Conservation (phyloP, 169 alveolate genomes). For the Babesia ovis region DNA sequence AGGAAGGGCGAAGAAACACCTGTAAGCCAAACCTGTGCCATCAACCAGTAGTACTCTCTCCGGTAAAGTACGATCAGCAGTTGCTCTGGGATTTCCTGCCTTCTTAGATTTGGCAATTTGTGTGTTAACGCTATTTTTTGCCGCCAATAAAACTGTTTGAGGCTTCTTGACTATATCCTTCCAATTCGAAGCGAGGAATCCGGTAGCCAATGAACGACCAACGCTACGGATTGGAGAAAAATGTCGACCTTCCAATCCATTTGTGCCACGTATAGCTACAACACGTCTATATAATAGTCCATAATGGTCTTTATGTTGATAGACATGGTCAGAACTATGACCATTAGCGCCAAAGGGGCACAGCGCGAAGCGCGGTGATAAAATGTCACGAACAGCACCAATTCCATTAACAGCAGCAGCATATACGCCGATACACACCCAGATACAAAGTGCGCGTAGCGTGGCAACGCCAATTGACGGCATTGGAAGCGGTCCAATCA, state of each 20-base stretch:
- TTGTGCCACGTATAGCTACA: too few relatives aligned
- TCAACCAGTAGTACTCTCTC: conserved; percentile 71
- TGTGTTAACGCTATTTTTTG: too few relatives aligned
- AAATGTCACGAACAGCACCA: not conserved
- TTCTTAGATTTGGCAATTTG: too few relatives aligned
- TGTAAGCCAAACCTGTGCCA: conserved; percentile 76
- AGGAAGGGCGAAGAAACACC: conserved; percentile 79
- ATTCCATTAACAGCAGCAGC: not conserved
- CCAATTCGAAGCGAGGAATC: too few relatives aligned
- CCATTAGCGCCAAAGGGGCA: not conserved
- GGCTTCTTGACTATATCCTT: too few relatives aligned
- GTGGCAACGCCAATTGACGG: not conserved
- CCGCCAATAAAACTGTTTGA: too few relatives aligned
- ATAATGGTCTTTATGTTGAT: not conserved
- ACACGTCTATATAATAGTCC: too few relatives aligned
- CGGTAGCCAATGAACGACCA: too few relatives aligned
- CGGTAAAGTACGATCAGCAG: conserved; percentile 1
- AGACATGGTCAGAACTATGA: not conserved
- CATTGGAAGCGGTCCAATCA: not conserved
- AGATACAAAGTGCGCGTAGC: conserved; percentile 24
- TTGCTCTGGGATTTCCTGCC: not conserved
- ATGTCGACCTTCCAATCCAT: too few relatives aligned
- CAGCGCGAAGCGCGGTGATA: not conserved
- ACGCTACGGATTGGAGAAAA: too few relatives aligned
- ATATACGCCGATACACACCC: not conserved